Conservation (phyloP, 2,329 filamentous ascomycete species). For the Chrysosporium keratinophilum region DNA sequence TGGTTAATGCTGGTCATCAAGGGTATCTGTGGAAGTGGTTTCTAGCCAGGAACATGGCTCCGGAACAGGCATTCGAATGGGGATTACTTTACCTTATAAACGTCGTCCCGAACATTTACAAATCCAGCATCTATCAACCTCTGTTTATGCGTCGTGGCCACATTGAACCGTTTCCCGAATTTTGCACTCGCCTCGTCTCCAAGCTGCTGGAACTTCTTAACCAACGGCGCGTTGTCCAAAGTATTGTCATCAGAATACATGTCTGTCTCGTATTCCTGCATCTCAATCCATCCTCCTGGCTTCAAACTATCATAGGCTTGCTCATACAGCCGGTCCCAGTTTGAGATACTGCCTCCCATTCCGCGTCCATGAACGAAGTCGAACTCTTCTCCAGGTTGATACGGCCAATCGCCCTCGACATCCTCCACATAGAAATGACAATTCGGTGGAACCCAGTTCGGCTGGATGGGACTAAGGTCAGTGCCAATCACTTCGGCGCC, state of each 20-base stretch:
- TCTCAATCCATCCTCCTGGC: constrained; percentile 41
- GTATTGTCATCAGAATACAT: constrained; percentile 14
- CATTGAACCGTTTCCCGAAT: constrained; percentile 21
- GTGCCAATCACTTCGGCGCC: constrained; percentile 29
- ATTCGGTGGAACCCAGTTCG: constrained; percentile 46
- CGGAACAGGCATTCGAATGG: no score
- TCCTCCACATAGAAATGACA: constrained; percentile 54
- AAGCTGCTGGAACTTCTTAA: constrained; percentile 16
- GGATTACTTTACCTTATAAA: constrained; percentile 19
- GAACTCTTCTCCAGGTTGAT: constrained; percentile 40
- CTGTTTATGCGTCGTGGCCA: constrained; percentile 21
- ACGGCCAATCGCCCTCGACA: constrained; percentile 50
- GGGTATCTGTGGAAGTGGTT: no score
- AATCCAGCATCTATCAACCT: constrained; percentile 22
- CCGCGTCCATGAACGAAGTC: constrained; percentile 48
- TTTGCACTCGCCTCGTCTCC: constrained; percentile 18
- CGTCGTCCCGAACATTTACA: constrained; percentile 18
- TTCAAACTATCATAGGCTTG: constrained; percentile 26
- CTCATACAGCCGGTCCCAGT: constrained; percentile 34
- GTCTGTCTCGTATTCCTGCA: constrained; percentile 26
- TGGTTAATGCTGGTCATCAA: no score
- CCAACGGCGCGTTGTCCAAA: constrained; percentile 14
- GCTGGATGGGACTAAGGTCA: constrained; percentile 22
- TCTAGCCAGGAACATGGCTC: no score
- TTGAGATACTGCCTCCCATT: constrained; percentile 43